phyloP scores from a whole-genome alignment of 108 stramenopile species.

The Hondaea fermentalgiana region DNA sequence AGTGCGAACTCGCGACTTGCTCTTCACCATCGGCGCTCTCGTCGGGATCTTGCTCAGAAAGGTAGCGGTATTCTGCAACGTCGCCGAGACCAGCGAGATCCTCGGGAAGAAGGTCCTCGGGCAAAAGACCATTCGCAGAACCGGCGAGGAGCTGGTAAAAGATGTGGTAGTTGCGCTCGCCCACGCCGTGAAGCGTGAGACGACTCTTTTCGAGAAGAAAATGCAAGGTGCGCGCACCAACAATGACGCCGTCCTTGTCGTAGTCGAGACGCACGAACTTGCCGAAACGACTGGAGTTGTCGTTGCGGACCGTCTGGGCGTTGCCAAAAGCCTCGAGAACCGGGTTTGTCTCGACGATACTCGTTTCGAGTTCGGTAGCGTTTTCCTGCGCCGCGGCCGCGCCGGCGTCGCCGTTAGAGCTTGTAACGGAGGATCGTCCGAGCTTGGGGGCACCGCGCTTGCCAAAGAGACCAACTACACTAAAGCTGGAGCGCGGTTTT shows the following conservation, averaged over 20 bases:
- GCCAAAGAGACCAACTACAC: not conserved
- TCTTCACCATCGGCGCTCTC: not conserved
- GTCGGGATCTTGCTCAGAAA: not conserved
- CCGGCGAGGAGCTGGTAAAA: slow-evolving; percentile 55
- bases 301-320: slow-evolving; percentile 22
- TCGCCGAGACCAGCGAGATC: slow-evolving; percentile 30
- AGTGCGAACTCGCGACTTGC: slow-evolving; percentile 11
- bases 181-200: slow-evolving; percentile 40
- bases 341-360: slow-evolving; percentile 16
- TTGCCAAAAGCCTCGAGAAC: slow-evolving; percentile 35
- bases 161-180: slow-evolving; percentile 56
- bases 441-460: not conserved
- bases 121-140: not conserved
- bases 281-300: slow-evolving; percentile 33
- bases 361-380: not conserved
- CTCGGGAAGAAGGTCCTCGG: slow-evolving; percentile 20
- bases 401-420: not conserved
- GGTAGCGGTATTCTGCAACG: not conserved
- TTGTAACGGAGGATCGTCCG: not conserved
- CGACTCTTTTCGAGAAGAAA: slow-evolving; percentile 56
- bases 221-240: slow-evolving; percentile 31
- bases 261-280: slow-evolving; percentile 26
- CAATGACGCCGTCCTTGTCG: not conserved
- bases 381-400: not conserved
- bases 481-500: not conserved